phyloP scores from a whole-genome alignment of 1,139 yeast genomes.

The Pneumocystis jirovecii region DNA sequence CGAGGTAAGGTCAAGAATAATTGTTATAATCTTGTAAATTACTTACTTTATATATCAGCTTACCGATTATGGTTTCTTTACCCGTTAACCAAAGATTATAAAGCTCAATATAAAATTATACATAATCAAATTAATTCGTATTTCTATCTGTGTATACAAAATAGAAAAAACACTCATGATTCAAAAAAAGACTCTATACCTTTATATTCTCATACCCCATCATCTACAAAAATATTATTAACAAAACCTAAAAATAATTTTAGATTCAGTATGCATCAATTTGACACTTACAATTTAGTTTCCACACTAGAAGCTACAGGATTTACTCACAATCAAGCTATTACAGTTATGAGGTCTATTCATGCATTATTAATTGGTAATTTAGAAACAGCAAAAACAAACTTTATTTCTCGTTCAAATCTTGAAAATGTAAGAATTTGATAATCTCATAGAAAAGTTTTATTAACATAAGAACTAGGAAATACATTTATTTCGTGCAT shows the following conservation, averaged over 20 bases:
- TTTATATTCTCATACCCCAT: background rate
- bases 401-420: slow-evolving; percentile 14
- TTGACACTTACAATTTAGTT: slow-evolving; percentile 29
- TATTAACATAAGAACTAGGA: slow-evolving; percentile 5
- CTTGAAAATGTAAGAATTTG: slow-evolving; percentile 13
- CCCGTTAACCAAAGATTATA: background rate
- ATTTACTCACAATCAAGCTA: slow-evolving; percentile 29
- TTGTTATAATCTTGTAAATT: background rate
- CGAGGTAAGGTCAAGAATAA: background rate
- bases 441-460: background rate
- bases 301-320: slow-evolving; percentile 26
- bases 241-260: background rate
- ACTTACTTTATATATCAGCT: background rate
- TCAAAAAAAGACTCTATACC: background rate
- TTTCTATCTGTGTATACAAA: background rate
- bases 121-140: background rate
- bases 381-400: slow-evolving; percentile 23
- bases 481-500: slow-evolving; percentile 71
- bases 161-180: background rate
- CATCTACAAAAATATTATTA: background rate
- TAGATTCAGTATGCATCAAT: slow-evolving; percentile 18
- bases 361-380: slow-evolving; percentile 27
- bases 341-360: slow-evolving; percentile 26
- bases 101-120: background rate
- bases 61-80: background rate